Evolutionary conservation across 345 rosid species (phyloP).

Genomic region (Adansonia digitata): DNA sequence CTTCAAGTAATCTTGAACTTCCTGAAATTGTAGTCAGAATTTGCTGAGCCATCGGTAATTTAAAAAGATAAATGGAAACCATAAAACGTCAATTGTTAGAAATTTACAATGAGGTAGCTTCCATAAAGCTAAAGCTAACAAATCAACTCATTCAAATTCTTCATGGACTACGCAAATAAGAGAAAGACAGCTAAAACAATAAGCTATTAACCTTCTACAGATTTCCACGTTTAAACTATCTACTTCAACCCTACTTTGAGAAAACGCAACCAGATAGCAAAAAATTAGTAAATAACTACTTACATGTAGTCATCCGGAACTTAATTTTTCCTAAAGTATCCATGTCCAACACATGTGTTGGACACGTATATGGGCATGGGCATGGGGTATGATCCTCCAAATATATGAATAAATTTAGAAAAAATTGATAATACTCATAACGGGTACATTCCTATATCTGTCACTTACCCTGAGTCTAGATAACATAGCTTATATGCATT

Average conservation of each 20-base stretch:
- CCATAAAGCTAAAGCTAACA: neutral
- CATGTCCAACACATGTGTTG: neutral
- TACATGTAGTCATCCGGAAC: neutral
- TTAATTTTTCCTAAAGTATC: neutral
- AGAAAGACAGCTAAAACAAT: neutral
- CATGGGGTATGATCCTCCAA: neutral
- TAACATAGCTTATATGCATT: neutral
- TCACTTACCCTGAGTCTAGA: no score
- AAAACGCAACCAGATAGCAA: neutral
- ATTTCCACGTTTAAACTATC: neutral
- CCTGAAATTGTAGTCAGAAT: conserved; percentile 34
- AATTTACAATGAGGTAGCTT: neutral
- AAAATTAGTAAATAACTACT: neutral
- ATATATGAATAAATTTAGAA: neutral
- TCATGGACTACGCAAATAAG: neutral
- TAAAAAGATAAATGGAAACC: neutral
- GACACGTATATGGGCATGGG: neutral
- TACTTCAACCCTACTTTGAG: neutral
- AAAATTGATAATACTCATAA: neutral
- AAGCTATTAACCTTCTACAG: neutral
- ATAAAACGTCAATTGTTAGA: neutral
- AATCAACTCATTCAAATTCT: neutral
- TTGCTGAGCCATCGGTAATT: neutral
- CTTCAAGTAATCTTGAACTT: conserved; percentile 93
- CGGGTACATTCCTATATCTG: no score